Percentiles rank a stretch among this genome's conserved stretches.
Conservation (phyloP, 768 basidiomycete genomes). For the Boletus patriciae region DNA sequence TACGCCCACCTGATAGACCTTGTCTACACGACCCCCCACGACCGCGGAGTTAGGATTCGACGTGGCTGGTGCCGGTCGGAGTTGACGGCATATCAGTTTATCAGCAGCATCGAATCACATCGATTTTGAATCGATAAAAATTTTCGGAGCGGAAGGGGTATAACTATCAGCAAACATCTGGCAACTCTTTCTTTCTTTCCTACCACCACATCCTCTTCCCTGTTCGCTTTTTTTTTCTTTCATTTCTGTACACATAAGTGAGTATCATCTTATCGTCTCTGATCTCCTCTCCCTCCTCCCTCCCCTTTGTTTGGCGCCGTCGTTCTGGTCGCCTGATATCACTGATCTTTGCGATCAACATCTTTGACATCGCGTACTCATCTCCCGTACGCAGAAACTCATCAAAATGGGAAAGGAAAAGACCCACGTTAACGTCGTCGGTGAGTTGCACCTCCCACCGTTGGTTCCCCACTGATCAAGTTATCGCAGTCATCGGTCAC, state of each 20-base stretch:
- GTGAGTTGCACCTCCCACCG: slow-evolving; percentile 47
- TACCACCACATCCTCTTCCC: slow-evolving; percentile 38
- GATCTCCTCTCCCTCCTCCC: slow-evolving; percentile 20
- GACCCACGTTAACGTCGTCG: slow-evolving; percentile 96
- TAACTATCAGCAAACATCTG: slow-evolving; percentile 58
- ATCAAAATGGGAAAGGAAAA: slow-evolving; percentile 95
- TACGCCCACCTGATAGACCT: no score
- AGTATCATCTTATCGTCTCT: slow-evolving; percentile 30
- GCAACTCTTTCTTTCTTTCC: slow-evolving; percentile 35
- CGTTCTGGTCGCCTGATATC: slow-evolving; percentile 6
- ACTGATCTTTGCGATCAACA: slow-evolving; percentile 28
- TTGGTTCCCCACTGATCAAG: slow-evolving; percentile 26
- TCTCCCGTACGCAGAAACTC: slow-evolving; percentile 42
- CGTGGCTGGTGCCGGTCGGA: slow-evolving; percentile 35
- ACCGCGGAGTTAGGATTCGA: slow-evolving; percentile 18
- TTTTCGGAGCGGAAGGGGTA: slow-evolving; percentile 52
- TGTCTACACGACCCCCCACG: no score
- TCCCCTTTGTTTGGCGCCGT: slow-evolving; percentile 13
- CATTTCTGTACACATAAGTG: slow-evolving; percentile 44
- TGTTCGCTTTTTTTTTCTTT: slow-evolving; percentile 34
- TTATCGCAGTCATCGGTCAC: slow-evolving; percentile 85
- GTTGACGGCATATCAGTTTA: slow-evolving; percentile 50
- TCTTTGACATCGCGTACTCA: slow-evolving; percentile 15
- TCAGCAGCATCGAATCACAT: slow-evolving; percentile 50
- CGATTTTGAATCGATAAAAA: slow-evolving; percentile 68